These are phyloP conservation scores for Lichtheimia ramosa DNA, from an alignment of 371 early-diverging fungal species.

Conservation along the genomic window DNA sequence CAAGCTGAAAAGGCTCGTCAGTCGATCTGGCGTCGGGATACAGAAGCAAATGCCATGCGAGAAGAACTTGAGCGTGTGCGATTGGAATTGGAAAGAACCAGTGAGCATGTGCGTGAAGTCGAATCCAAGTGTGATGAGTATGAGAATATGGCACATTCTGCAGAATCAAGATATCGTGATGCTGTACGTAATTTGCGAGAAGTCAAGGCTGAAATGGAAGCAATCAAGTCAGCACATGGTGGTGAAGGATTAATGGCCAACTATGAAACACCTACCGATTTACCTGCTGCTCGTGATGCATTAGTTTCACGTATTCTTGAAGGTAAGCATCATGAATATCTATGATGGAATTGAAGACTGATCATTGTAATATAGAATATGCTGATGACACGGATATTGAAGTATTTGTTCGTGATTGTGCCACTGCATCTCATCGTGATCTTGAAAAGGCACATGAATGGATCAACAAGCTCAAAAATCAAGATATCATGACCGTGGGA, in stretches of 20 bases:
- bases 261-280: background rate
- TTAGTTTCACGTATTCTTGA: conserved; percentile 44
- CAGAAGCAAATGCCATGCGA: conserved; percentile 38
- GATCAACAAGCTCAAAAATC: conserved; percentile 66
- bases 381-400: conserved; percentile 67
- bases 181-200: conserved; percentile 34
- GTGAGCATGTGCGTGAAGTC: conserved; percentile 27
- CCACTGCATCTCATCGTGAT: conserved; percentile 64
- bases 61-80: conserved; percentile 39
- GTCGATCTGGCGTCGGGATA: conserved; percentile 51
- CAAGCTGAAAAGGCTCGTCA: conserved; percentile 37
- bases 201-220: conserved; percentile 6
- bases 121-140: conserved; percentile 36
- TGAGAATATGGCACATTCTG: conserved; percentile 26
- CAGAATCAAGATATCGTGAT: conserved; percentile 39
- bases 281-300: conserved; percentile 33
- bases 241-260: background rate
- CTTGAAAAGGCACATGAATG: conserved; percentile 77
- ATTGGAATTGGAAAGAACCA: conserved; percentile 21
- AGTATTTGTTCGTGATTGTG: conserved; percentile 72
- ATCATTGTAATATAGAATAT: conserved; percentile 43
- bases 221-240: conserved; percentile 4
- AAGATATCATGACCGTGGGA: conserved; percentile 84
- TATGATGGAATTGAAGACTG: background rate
- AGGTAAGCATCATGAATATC: conserved; percentile 15